Base-by-base conservation (phyloP, 176 grass and related monocot species). In the Triticum monococcum region DNA sequence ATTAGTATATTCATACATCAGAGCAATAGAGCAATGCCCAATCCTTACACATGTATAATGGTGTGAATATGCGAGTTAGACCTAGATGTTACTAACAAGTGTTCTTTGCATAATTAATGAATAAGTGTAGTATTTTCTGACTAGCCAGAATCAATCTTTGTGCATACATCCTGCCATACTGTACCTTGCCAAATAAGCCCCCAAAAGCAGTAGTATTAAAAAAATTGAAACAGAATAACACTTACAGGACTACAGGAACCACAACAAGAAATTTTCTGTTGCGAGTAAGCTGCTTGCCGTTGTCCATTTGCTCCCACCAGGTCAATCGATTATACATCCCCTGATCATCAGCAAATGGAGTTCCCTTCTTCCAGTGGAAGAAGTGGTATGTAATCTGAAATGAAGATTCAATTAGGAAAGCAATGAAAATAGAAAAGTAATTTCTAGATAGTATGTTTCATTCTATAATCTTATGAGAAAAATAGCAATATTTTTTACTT, bases 271-370 rank as follows among this genome's bases (percentile, higher is more conserved):
- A 97, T 78, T 95, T 97, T 46, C 90, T 77, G 88, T 97, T 97
- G 75, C 92, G 90, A 36, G 95, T 97, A 85, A 97, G 95, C 69
- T 97, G 92, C 67, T 97, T 97, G 67, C 95, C 95, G 54, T 70
- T 95, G 88, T 97, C 95, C 90, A 97, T 91, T 82, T 97, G 95
- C 67, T 97, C 95, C 95, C 95, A 97, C 95, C 95, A 97, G 48
- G 95, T 97, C 68, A 97, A 85, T 43, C 59, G 87, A 41, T 94
- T 97, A 64, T 95, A 97, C 52, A 94, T 95, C 37, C 92, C 95
- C 64, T 97, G 95, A 28, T 97, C 95, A 86, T 97, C 95, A 78
- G 95, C 81, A 91, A 97, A 95, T 18, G 90, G 90, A 30, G 95
- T 97, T 70, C 95, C 92, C 68, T 97, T 97, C 88, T 93, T 97